Conservation (phyloP, 1,139 yeast genomes). For the Candida tetrigidarum region DNA sequence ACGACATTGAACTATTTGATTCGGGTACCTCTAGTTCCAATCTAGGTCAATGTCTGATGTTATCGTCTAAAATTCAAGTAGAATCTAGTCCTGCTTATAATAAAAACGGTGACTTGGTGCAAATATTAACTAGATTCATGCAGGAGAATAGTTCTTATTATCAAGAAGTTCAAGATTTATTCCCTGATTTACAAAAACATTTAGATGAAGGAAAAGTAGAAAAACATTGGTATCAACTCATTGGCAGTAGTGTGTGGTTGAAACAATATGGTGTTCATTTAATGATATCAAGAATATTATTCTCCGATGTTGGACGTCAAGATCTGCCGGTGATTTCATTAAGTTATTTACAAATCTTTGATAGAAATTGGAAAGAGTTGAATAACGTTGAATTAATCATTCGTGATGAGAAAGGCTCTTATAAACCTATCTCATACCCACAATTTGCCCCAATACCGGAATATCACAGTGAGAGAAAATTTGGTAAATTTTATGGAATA, state of each 20-base stretch:
- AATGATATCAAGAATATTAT: constrained; percentile 40
- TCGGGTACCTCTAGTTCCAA: background rate
- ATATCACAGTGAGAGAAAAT: constrained; percentile 27
- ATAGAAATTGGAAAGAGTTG: constrained; percentile 44
- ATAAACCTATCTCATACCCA: constrained; percentile 26
- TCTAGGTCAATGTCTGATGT: constrained; percentile 1
- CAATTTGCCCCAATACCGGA: constrained; percentile 32
- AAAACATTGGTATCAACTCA: constrained; percentile 39
- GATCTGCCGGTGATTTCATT: constrained; percentile 33
- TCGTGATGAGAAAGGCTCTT: constrained; percentile 21
- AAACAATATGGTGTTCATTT: constrained; percentile 45
- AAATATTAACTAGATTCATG: constrained; percentile 17
- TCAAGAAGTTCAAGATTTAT: constrained; percentile 29
- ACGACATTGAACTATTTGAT: constrained; percentile 4
- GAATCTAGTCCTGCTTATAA: constrained; percentile 5
- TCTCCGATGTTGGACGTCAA: constrained; percentile 31
- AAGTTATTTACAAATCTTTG: constrained; percentile 41
- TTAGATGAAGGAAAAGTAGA: constrained; percentile 31
- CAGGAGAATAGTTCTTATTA: constrained; percentile 23
- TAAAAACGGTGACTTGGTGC: constrained; percentile 16
- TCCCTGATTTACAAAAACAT: constrained; percentile 30
- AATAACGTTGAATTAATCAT: constrained; percentile 34
- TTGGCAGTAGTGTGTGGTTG: constrained; percentile 46
- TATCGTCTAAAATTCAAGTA: background rate
- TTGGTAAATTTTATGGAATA: constrained; percentile 41